Evolutionary conservation across 306 rosid species (phyloP).

Genomic region (Arachis stenosperma): DNA sequence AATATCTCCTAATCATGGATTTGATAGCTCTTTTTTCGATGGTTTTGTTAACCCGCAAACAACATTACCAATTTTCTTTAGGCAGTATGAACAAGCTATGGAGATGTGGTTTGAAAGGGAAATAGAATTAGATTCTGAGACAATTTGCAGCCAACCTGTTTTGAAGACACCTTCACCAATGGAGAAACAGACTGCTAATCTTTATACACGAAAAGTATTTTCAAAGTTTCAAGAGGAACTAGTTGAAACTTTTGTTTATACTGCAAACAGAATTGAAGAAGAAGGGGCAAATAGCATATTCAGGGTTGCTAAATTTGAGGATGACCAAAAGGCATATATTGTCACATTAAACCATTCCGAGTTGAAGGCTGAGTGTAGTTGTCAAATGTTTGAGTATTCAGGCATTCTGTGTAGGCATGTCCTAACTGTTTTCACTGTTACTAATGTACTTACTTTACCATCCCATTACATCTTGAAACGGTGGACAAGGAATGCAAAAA

Average conservation of each 20-base stretch:
- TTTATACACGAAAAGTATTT: conserved; percentile 82
- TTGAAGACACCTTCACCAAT: conserved; percentile 97
- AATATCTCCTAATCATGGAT: conserved; percentile 71
- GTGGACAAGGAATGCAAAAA: conserved; percentile 93
- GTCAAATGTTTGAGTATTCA: conserved; percentile 95
- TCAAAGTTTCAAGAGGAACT: conserved; percentile 92
- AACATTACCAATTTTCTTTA: conserved; percentile 88
- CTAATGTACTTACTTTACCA: conserved; percentile 87
- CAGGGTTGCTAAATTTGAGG: conserved; percentile 97
- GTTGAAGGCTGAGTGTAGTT: conserved; percentile 89
- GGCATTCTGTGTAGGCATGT: conserved; percentile 97
- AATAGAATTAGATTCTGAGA: conserved; percentile 82
- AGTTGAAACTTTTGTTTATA: conserved; percentile 94
- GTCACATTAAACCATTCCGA: conserved; percentile 76
- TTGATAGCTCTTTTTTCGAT: conserved; percentile 72
- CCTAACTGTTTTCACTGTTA: conserved; percentile 90
- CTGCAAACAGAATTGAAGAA: conserved; percentile 92
- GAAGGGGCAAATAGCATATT: conserved; percentile 79
- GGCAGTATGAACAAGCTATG: conserved; percentile 90
- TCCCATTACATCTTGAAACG: conserved; percentile 87
- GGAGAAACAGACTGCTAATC: conserved; percentile 96
- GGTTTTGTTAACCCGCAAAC: conserved; percentile 90
- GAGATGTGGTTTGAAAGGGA: conserved; percentile 86
- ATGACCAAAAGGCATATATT: conserved; percentile 74
- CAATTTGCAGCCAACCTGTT: conserved; percentile 72